phyloP scores from a whole-genome alignment of 1,284 basidiomycete species.

The Puccinia hordei region DNA sequence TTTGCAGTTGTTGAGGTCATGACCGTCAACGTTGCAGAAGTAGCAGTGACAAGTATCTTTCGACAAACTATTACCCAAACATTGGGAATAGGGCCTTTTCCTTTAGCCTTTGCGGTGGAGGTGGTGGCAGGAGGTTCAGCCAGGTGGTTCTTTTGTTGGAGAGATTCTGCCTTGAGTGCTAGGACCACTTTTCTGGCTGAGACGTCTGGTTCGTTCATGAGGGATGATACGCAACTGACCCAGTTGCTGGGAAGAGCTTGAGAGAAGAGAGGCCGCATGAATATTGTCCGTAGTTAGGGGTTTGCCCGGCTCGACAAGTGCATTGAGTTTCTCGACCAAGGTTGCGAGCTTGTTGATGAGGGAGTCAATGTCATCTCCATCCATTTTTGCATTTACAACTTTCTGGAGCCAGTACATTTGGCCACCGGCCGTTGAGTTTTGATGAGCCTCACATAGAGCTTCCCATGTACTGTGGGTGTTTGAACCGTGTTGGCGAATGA shows the following conservation, averaged over 20 bases:
- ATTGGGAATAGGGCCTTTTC: too few relatives aligned
- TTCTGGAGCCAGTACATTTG: conserved; percentile 18
- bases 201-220: conserved; percentile 12
- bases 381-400: background rate
- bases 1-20: too few relatives aligned
- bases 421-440: background rate
- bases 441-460: background rate
- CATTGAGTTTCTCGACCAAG: background rate
- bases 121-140: too few relatives aligned
- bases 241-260: background rate
- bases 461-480: background rate
- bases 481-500: background rate
- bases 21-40: too few relatives aligned
- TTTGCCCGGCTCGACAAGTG: background rate
- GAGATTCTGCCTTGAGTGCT: conserved; percentile 8
- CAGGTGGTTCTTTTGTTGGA: conserved; percentile 1
- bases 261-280: background rate
- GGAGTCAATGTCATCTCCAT: background rate
- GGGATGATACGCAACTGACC: conserved; percentile 18
- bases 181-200: background rate
- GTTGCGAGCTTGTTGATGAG: background rate
- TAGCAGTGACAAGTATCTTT: too few relatives aligned
- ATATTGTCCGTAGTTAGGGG: conserved; percentile 14
- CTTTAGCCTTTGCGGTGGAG: too few relatives aligned
- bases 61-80: too few relatives aligned